Conservation (phyloP, 2,329 filamentous ascomycete species). For the Neofusicoccum sp. region DNA sequence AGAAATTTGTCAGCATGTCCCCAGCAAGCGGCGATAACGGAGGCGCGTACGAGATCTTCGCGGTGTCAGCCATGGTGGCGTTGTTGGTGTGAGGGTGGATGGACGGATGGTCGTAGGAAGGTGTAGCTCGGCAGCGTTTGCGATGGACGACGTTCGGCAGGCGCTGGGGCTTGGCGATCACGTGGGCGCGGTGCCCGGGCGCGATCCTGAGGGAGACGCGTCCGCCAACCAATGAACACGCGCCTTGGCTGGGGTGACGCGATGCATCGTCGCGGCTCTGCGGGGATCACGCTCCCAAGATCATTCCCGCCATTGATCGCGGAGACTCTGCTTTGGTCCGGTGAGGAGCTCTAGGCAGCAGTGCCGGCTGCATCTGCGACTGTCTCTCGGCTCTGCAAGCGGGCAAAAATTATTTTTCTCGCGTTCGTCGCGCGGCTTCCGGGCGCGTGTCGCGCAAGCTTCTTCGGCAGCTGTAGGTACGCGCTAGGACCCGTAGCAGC, state of each 20-base stretch:
- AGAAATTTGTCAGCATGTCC: slow-evolving; percentile 28
- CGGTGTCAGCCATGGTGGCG: slow-evolving; percentile 29
- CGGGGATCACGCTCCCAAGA: neutral
- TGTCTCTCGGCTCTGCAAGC: neutral
- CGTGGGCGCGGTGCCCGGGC: neutral
- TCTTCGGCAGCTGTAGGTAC: neutral
- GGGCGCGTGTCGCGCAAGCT: neutral
- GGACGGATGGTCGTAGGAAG: neutral
- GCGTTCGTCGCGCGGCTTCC: neutral
- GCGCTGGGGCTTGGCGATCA: neutral
- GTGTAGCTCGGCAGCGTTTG: slow-evolving; percentile 10
- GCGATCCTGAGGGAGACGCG: neutral
- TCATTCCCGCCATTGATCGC: neutral
- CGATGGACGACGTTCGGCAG: slow-evolving; percentile 9
- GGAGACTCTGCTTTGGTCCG: neutral
- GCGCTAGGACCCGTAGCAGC: neutral
- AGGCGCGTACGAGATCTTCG: slow-evolving; percentile 43
- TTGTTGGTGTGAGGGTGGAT: neutral
- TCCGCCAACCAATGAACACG: neutral
- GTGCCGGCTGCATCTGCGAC: neutral
- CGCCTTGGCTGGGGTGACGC: neutral
- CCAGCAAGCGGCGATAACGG: neutral
- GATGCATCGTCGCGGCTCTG: slow-evolving; percentile 1
- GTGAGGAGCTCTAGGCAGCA: neutral
- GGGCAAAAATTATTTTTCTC: neutral